Evolutionary conservation across 2,329 filamentous ascomycete species (phyloP), one percentile per base, ranked within the genome.

Genomic region (Proliferodiscus dingleyae): DNA sequence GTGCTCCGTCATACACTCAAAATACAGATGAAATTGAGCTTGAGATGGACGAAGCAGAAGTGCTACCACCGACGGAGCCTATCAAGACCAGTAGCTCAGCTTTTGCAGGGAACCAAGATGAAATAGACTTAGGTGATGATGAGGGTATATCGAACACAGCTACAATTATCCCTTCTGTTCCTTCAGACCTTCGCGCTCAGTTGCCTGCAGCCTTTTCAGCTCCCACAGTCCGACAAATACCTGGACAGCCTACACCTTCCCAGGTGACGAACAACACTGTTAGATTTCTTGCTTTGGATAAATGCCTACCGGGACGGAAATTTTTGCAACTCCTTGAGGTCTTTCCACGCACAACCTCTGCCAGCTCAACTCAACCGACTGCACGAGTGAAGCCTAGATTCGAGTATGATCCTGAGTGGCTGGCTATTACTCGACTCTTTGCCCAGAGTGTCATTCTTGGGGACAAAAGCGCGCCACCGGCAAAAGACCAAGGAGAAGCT

Each of bases 381-480:
- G 26, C 49, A 16, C 48, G 52, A 34, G 24, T 45, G 8, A 58
- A 55, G 36, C 52, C 48, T 11, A 59, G 53, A 38, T 61, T 63
- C 33, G 56, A 62, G 41, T 97, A 98, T 63, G 93, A 98, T 64
- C 80, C 83, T 9, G 93, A 98, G 68, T 98, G 91, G 91, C 81
- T 98, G 6, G 86, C 93, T 33, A 96, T 98, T 53, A 90, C 84
- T 10, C 85, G 91, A 33, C 84, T 82, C 6, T 94, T 97, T 61
- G 80, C 86, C 32, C 58, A 71, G 3, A 73, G 80, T 32, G 72
- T 93, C 2, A 66, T 70, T 1, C 69, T 91, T 29, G 86, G 87
- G 47, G 72, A 84, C 52, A 72, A 71, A 4, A 62, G 68, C 6
- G 73, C 76, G 1, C 65, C 67, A 30, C 66, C 77, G 0, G 73